phyloP scores from a whole-genome alignment of 768 basidiomycete species.

The Phaeotremella skinneri region DNA sequence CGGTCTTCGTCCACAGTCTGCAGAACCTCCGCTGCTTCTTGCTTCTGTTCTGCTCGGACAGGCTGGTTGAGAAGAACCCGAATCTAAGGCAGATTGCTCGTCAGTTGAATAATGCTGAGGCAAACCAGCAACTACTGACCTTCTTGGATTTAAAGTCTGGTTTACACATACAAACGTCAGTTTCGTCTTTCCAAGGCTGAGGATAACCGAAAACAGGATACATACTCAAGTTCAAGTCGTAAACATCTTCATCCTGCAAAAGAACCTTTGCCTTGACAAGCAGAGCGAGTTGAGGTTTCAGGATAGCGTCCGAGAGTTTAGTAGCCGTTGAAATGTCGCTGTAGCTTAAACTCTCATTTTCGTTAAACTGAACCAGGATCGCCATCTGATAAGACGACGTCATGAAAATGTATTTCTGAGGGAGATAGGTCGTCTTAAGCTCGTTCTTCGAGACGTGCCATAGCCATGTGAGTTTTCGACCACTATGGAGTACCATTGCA shows the following conservation, averaged over 20 bases:
- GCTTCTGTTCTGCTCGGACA: slow-evolving; percentile 91
- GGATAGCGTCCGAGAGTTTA: slow-evolving; percentile 56
- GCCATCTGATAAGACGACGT: slow-evolving; percentile 93
- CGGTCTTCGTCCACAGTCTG: slow-evolving; percentile 96
- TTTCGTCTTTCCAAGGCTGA: too few relatives aligned
- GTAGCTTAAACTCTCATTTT: slow-evolving; percentile 76
- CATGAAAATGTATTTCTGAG: slow-evolving; percentile 94
- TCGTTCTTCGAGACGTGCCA: slow-evolving; percentile 99
- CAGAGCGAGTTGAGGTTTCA: slow-evolving; percentile 63
- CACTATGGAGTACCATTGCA: slow-evolving; percentile 46
- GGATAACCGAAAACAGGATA: background rate
- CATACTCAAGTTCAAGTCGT: slow-evolving; percentile 82
- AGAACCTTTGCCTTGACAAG: slow-evolving; percentile 85
- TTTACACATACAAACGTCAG: background rate
- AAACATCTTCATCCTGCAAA: slow-evolving; percentile 79
- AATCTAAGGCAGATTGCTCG: slow-evolving; percentile 53
- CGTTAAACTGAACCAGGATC: slow-evolving; percentile 91
- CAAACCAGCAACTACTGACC: slow-evolving; percentile 21
- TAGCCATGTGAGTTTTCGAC: slow-evolving; percentile 93
- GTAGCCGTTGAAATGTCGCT: slow-evolving; percentile 78
- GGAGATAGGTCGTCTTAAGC: slow-evolving; percentile 84
- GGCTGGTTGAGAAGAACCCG: slow-evolving; percentile 86
- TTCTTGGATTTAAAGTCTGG: slow-evolving; percentile 88
- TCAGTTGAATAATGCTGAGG: background rate
- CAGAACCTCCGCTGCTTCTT: slow-evolving; percentile 81